Base-by-base conservation (phyloP, 2,329 filamentous ascomycete species). In the Aureobasidium lini region DNA sequence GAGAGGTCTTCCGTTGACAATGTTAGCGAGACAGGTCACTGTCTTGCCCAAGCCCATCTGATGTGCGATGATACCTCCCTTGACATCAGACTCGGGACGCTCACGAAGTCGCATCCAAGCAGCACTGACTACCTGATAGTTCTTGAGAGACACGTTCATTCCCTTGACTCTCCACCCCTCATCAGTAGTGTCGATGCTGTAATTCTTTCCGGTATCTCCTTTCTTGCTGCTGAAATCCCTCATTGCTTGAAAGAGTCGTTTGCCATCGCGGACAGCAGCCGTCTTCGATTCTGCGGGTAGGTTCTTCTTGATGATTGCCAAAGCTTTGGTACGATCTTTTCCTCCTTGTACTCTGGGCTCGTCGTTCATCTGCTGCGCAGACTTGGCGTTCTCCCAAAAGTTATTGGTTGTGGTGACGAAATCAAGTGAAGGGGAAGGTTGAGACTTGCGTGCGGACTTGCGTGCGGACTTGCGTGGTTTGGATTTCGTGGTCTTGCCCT, bases 51-150 rank as follows among this genome's bases (percentile, higher is more conserved):
- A 63, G 6, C 74, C 74, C 74, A 76, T 76, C 47, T 73, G 68
- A 60, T 76, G 74, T 0, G 73, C 73, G 43, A 76, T 65, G 36
- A 77, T 67, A 7, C 75, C 75, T 3, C 76, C 77, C 13, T 52
- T 66, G 0, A 76, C 81, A 34, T 67, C 59, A 0, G 69, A 39
- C 0, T 23, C 9, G 1, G 62, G 70, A 4, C 74, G 70, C 65
- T 86, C 84, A 3, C 79, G 73, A 3, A 69, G 64, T 0, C 80
- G 65, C 82, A 86, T 85, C 71, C 81, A 86, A 0, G 75, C 72
- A 0, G 72, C 74, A 0, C 77, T 81, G 0, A 79, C 70, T 0
- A 85, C 63, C 57, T 86, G 84, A 48, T 83, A 78, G 9, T 68
- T 64, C 59, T 75, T 75, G 1, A 85, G 65, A 0, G 69, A 64